phyloP scores from a whole-genome alignment of 805 yeast genomes.

The Saturnispora dispora region DNA sequence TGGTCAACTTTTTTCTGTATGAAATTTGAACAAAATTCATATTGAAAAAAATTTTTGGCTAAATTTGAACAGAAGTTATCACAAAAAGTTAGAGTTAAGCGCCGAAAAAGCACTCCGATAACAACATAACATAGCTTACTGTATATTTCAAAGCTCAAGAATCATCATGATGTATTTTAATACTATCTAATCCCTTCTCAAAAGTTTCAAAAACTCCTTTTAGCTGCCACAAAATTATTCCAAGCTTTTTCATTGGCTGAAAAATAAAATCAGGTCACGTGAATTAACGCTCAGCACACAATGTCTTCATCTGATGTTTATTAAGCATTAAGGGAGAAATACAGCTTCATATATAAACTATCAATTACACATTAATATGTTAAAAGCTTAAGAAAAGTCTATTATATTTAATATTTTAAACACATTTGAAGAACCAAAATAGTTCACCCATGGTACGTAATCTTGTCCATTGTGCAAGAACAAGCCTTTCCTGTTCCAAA shows the following conservation, averaged over 20 bases:
- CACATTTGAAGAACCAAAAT: conserved; percentile 30
- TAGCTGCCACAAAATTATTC: background rate
- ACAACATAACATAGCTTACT: background rate
- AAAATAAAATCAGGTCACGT: background rate
- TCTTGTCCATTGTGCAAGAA: conserved; percentile 47
- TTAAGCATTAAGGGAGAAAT: background rate
- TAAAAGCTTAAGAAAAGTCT: background rate
- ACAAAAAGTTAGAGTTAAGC: too few species aligned
- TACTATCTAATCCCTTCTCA: background rate
- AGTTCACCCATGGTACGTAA: conserved; percentile 49
- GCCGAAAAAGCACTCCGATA: background rate
- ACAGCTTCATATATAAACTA: background rate
- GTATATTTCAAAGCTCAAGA: background rate
- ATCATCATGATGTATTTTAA: background rate
- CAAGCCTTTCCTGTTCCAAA: conserved; percentile 46
- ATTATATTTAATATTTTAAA: conserved; percentile 2
- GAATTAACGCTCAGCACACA: conserved; percentile 2
- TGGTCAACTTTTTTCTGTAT: background rate
- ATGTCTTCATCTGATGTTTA: background rate
- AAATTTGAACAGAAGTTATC: too few species aligned
- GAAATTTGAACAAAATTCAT: background rate
- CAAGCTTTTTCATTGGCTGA: conserved; percentile 5
- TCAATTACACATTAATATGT: too few species aligned
- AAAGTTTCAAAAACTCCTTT: background rate
- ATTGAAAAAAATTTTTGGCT: background rate